Percentiles rank a stretch among this genome's conserved stretches.
These are phyloP conservation scores for Cicer yamashitae DNA, from an alignment of 306 rosid species.

Conservation along the genomic window DNA sequence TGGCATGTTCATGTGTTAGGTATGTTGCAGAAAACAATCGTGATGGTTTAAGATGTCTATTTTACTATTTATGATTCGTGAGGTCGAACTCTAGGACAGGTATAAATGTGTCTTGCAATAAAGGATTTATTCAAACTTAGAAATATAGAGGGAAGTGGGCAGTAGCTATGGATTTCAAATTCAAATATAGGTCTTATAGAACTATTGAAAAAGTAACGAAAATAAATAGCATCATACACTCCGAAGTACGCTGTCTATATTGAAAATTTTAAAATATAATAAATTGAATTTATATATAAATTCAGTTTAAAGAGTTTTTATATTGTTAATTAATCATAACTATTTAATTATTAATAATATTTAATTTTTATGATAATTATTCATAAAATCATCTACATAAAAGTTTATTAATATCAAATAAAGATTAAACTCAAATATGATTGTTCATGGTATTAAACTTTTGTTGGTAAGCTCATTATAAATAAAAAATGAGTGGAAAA, in stretches of 20 bases:
- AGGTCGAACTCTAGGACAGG: constrained; percentile 7
- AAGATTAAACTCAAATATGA: too few species aligned
- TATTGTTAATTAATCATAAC: too few species aligned
- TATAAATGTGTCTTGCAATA: constrained; percentile 2
- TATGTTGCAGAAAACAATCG: neutral
- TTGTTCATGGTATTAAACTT: too few species aligned
- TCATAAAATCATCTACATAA: too few species aligned
- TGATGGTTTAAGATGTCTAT: constrained; percentile 9
- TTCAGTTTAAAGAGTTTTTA: too few species aligned
- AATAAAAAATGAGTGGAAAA: too few species aligned
- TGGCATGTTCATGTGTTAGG: neutral
- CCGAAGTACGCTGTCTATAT: neutral
- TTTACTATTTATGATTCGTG: constrained; percentile 19
- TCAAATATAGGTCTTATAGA: constrained; percentile 29
- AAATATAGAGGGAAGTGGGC: neutral
- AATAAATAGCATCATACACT: constrained; percentile 14
- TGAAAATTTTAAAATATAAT: neutral
- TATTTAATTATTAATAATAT: too few species aligned
- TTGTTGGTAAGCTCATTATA: too few species aligned
- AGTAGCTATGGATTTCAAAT: constrained; percentile 26
- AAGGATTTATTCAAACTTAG: neutral
- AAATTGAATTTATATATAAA: too few species aligned
- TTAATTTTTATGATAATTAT: too few species aligned
- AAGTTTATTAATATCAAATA: too few species aligned
- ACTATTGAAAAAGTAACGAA: neutral